Conservation (phyloP, 31 red algal species). For the Pterothamnion heteromorphum region DNA sequence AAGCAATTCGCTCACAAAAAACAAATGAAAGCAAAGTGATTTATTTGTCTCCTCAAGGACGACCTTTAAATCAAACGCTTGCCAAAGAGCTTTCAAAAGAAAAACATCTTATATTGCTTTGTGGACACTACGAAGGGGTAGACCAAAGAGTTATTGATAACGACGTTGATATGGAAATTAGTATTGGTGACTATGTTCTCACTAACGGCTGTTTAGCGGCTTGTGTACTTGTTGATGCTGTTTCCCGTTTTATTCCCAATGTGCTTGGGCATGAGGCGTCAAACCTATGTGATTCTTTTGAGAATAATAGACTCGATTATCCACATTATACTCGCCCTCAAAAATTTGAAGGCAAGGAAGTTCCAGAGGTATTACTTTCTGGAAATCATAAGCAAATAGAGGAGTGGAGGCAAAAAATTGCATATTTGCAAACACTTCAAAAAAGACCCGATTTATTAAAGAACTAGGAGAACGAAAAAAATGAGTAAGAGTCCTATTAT, state of each 20-base stretch:
- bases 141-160: slow-evolving; percentile 34
- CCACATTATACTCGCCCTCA: slow-evolving; percentile 35
- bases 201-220: slow-evolving; percentile 31
- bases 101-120: slow-evolving; percentile 24
- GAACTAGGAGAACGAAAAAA: slow-evolving; percentile 14
- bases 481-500: slow-evolving; percentile 20
- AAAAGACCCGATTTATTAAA: slow-evolving; percentile 44
- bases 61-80: slow-evolving; percentile 31
- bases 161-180: slow-evolving; percentile 1
- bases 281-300: slow-evolving; percentile 32
- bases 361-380: slow-evolving; percentile 32
- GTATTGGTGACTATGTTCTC: slow-evolving; percentile 50
- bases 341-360: slow-evolving; percentile 5
- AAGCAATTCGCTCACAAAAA: slow-evolving; percentile 11
- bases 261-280: slow-evolving; percentile 4
- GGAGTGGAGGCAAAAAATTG: slow-evolving; percentile 19
- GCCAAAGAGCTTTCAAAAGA: slow-evolving; percentile 3
- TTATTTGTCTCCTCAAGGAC: slow-evolving; percentile 31
- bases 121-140: slow-evolving; percentile 47
- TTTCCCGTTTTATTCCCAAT: background rate
- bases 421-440: slow-evolving; percentile 5
- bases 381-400: slow-evolving; percentile 42
- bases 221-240: background rate
- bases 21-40: background rate
- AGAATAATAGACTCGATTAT: slow-evolving; percentile 10